phyloP scores from a whole-genome alignment of 352 stramenopile genomes.

The Globisporangium radiosum region DNA sequence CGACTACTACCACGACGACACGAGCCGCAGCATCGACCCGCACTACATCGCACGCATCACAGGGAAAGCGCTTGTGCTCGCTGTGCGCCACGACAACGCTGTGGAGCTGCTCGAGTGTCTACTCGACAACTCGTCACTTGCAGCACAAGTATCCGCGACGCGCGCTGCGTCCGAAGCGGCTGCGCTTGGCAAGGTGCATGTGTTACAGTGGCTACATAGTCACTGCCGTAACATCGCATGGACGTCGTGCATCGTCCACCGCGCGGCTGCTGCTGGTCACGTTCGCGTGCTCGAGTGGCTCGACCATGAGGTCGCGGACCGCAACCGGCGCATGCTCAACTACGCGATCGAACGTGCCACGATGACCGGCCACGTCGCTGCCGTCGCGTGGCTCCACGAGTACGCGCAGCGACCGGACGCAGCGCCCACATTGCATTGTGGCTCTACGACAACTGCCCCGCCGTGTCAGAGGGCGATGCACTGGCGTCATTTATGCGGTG shows the following conservation, averaged over 20 bases:
- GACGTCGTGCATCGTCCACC: neutral
- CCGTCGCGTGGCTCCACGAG: neutral
- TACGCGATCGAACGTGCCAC: neutral
- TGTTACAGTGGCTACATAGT: neutral
- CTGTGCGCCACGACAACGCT: neutral
- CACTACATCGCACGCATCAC: neutral
- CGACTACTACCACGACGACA: neutral
- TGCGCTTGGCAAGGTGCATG: neutral
- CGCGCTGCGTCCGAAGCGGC: slow-evolving; percentile 10
- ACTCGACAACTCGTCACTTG: slow-evolving; percentile 70
- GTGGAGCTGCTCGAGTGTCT: slow-evolving; percentile 52
- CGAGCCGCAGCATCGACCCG: slow-evolving; percentile 11
- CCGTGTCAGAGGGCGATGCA: too few species aligned
- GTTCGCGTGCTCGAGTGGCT: neutral
- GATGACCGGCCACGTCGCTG: neutral
- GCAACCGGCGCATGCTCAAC: neutral
- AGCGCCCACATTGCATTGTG: too few species aligned
- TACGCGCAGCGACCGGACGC: too few species aligned
- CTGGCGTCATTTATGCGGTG: too few species aligned
- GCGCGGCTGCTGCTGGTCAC: neutral
- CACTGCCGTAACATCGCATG: neutral
- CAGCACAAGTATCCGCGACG: slow-evolving; percentile 49
- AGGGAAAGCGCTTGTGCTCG: neutral
- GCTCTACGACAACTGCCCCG: too few species aligned
- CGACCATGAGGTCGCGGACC: neutral